Percentiles rank a stretch among this genome's conserved stretches.
Conservation (phyloP, 2,329 filamentous ascomycete species). For the Colletotrichum tropicale region DNA sequence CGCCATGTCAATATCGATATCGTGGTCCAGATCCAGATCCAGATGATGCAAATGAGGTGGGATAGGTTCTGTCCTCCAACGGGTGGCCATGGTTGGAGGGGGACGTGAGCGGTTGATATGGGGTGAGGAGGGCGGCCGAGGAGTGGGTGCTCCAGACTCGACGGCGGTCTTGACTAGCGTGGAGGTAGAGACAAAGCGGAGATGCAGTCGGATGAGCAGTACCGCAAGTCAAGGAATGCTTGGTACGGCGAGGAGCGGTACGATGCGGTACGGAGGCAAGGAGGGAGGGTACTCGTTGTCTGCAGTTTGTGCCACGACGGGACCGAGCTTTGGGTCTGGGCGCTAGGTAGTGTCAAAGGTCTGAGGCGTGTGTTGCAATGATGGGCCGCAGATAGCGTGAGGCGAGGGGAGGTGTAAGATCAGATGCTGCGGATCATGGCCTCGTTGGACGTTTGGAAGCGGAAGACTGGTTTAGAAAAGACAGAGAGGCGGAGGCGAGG, state of each 20-base stretch:
- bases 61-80: constrained; percentile 21
- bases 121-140: not conserved
- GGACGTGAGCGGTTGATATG: constrained; percentile 10
- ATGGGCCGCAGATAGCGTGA: not conserved
- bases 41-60: constrained; percentile 25
- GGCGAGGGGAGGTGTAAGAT: not conserved
- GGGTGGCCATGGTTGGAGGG: constrained; percentile 24
- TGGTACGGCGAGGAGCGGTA: not conserved
- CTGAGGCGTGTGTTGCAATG: not conserved
- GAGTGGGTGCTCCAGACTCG: not conserved
- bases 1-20: constrained; percentile 23
- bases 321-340: constrained; percentile 12
- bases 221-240: not conserved
- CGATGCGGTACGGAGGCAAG: not conserved
- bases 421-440: not conserved
- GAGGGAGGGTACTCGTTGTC: not conserved
- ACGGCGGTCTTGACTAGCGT: constrained; percentile 12
- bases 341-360: constrained; percentile 12
- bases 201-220: constrained; percentile 9
- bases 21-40: not conserved
- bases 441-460: not conserved
- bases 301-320: not conserved
- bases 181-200: constrained; percentile 15
- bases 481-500: not conserved
- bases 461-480: not conserved